These are phyloP conservation scores for Tylopilus rubrobrunneus DNA, from an alignment of 768 basidiomycete species.

Conservation along the genomic window DNA sequence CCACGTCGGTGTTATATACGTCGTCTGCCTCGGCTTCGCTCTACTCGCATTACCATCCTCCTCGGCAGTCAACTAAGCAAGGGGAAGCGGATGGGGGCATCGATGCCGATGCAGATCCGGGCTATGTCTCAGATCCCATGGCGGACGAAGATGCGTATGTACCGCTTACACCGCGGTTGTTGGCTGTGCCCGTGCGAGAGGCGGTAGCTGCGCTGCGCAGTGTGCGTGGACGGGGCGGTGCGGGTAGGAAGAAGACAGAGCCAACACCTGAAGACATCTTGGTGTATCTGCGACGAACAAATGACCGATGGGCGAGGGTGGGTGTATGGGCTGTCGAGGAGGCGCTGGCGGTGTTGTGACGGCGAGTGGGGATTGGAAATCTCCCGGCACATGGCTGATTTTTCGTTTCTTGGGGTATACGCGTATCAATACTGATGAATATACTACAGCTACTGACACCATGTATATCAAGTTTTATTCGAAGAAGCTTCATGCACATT, in stretches of 20 bases:
- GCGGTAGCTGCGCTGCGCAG: slow-evolving; percentile 39
- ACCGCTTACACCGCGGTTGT: slow-evolving; percentile 49
- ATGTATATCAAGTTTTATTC: background rate
- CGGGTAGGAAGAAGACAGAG: slow-evolving; percentile 3
- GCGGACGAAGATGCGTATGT: slow-evolving; percentile 59
- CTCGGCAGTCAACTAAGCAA: slow-evolving; percentile 4
- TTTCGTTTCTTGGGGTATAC: background rate
- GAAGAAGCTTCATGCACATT: too few species aligned
- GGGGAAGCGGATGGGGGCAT: background rate
- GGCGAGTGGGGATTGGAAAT: background rate
- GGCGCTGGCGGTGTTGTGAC: slow-evolving; percentile 40
- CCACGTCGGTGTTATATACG: slow-evolving; percentile 18
- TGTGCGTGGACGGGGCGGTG: slow-evolving; percentile 1
- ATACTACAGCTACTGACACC: background rate
- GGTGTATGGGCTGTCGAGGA: slow-evolving; percentile 64
- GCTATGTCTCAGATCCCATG: slow-evolving; percentile 57
- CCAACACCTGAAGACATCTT: slow-evolving; percentile 47
- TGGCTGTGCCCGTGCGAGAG: slow-evolving; percentile 45
- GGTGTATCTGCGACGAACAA: slow-evolving; percentile 41
- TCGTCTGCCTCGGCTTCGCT: slow-evolving; percentile 20
- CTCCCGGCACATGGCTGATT: background rate
- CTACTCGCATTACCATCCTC: slow-evolving; percentile 24
- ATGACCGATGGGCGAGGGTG: slow-evolving; percentile 63
- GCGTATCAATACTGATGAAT: background rate
- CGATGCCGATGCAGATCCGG: slow-evolving; percentile 23